A percentile compares a stretch with the other conserved stretches of the same genome.
phyloP scores from a whole-genome alignment of 177 flowering plant species.

The Vitis hybrid region DNA sequence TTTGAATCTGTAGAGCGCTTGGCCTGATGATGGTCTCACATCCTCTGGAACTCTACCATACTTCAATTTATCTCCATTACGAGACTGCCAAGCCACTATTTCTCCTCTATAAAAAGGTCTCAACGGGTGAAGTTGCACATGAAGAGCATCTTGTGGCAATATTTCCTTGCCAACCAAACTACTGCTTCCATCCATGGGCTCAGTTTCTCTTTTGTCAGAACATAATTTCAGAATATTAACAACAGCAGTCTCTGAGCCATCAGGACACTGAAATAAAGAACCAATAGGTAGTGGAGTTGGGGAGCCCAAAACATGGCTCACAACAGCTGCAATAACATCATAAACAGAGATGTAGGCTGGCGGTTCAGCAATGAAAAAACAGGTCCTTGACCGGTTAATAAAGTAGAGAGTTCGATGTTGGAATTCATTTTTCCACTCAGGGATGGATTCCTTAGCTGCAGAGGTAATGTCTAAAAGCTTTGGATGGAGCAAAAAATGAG shows the following conservation, averaged over 20 bases:
- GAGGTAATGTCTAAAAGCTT: constrained; percentile 66
- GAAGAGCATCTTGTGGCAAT: constrained; percentile 75
- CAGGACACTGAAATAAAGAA: constrained; percentile 66
- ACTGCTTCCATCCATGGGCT: constrained; percentile 25
- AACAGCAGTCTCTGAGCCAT: constrained; percentile 57
- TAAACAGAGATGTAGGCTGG: constrained; percentile 67
- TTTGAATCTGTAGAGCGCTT: constrained; percentile 82
- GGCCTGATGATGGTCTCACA: constrained; percentile 88
- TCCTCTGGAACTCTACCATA: constrained; percentile 90
- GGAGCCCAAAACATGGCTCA: constrained; percentile 71
- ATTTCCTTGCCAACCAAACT: constrained; percentile 68
- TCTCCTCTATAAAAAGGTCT: constrained; percentile 94
- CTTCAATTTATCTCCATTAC: constrained; percentile 82
- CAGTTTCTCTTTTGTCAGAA: constrained; percentile 39
- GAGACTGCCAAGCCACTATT: constrained; percentile 86
- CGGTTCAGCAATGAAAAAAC: constrained; percentile 77
- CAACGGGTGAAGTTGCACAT: constrained; percentile 88
- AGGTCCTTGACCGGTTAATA: constrained; percentile 39
- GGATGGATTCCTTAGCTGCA: constrained; percentile 47
- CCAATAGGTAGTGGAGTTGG: constrained; percentile 68
- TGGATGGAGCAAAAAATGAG: constrained; percentile 75
- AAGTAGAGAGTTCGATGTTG: constrained; percentile 69
- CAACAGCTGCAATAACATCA: constrained; percentile 67
- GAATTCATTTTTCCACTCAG: constrained; percentile 56
- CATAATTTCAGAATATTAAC: constrained; percentile 54